Base-by-base conservation (phyloP, 805 yeast species). In the Blastobotrys americana region DNA sequence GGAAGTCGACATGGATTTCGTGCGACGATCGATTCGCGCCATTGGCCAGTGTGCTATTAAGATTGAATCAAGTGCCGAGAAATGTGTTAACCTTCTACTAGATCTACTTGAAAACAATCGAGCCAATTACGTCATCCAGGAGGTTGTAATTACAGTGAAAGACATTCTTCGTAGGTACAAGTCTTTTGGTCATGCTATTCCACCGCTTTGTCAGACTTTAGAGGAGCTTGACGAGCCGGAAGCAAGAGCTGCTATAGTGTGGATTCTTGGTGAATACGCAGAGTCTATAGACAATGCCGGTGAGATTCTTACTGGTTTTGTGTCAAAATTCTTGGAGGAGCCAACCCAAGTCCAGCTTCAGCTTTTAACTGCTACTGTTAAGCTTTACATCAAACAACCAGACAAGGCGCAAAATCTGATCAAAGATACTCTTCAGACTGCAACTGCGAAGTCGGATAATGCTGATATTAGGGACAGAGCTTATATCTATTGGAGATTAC, bases 391-490 rank as follows among this genome's bases (percentile, higher is more conserved):
- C 39, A 64, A 68, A 35, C 60, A 61, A 22, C 88, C 88, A 48
- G 58, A 69, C 3, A 59, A 77, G 4, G 77, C 85, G 5, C 65
- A 84, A 42, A 70, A 71, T 19, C 80, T 61, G 84, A 89, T 71
- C 85, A 96, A 48, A 82, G 95, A 85, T 58, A 63, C 83, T 1
- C 64, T 89, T 48, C 80, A 79, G 59, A 67, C 70, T 52, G 84
- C 87, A 19, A 85, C 95, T 0, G 89, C 84, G 52, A 82, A 81
- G 31, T 71, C 72, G 8, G 82, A 82, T 54, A 83, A 88, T 56
- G 96, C 96, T 0, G 97, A 89, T 65, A 64, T 88, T 15, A 72
- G 96, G 50, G 95, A 86, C 57, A 66, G 96, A 39, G 96, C 93
- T 0, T 84, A 72, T 58, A 80, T 87, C 55, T 89, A 89, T 66